A percentile compares a stretch with the other conserved stretches of the same genome.
Conservation (phyloP, 2,329 filamentous ascomycete genomes). For the Blastomyces emzantsi region DNA sequence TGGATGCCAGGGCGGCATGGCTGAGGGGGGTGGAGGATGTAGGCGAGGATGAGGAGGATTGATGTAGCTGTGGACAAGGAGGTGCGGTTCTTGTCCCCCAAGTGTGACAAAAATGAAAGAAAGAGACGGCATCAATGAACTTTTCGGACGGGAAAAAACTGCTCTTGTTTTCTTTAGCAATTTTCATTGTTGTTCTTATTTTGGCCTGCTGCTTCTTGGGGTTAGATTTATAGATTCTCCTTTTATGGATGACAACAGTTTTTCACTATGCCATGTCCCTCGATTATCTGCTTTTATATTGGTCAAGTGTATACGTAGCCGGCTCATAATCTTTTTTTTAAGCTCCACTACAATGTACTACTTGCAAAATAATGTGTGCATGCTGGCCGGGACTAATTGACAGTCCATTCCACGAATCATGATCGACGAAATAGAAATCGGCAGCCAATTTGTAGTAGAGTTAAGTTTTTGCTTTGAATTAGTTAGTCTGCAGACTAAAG, state of each 20-base stretch:
- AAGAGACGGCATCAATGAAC: not conserved
- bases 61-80: not conserved
- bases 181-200: not conserved
- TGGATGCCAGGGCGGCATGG: constrained; percentile 54
- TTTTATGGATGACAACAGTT: not conserved
- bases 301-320: not conserved
- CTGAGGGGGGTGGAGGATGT: constrained; percentile 49
- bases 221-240: not conserved
- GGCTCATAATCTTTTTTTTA: not conserved
- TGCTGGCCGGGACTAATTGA: too few relatives aligned
- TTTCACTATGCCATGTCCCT: too few relatives aligned
- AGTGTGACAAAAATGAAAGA: not conserved
- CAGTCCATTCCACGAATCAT: too few relatives aligned
- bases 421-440: too few relatives aligned
- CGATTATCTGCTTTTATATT: not conserved
- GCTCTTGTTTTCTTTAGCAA: not conserved
- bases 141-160: not conserved
- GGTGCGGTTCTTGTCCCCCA: not conserved
- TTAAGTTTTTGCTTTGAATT: too few relatives aligned
- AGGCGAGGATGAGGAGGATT: constrained; percentile 46
- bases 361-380: not conserved
- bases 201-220: not conserved
- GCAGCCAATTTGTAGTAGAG: too few relatives aligned
- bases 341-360: not conserved
- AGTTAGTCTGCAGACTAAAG: too few relatives aligned